Evolutionary conservation across 768 basidiomycete species (phyloP).

Genomic region (Psilocybe tampanensis): DNA sequence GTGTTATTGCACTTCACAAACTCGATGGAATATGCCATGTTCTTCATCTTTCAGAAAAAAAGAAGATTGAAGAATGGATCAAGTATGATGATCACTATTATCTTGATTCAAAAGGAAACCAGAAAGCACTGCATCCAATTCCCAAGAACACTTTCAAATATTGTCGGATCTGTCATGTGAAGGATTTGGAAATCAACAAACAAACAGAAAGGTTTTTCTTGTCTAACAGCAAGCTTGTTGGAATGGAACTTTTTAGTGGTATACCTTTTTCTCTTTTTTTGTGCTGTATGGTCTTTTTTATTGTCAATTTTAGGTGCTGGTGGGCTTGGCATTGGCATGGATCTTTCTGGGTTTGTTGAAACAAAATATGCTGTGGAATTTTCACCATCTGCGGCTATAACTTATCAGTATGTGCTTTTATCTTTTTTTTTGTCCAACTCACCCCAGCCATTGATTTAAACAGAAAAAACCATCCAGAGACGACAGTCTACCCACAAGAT

Average conservation of each 20-base stretch:
- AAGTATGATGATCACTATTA: slow-evolving; percentile 62
- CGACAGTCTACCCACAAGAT: slow-evolving; percentile 66
- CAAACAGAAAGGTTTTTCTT: slow-evolving; percentile 31
- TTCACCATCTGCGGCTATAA: slow-evolving; percentile 61
- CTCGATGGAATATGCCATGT: slow-evolving; percentile 63
- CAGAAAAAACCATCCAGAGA: slow-evolving; percentile 64
- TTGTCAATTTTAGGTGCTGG: slow-evolving; percentile 59
- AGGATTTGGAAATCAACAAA: slow-evolving; percentile 31
- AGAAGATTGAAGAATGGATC: slow-evolving; percentile 49
- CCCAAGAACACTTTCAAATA: slow-evolving; percentile 26
- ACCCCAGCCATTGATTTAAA: slow-evolving; percentile 3
- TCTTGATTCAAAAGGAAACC: slow-evolving; percentile 36
- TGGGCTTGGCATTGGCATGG: slow-evolving; percentile 70
- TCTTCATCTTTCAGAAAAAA: slow-evolving; percentile 31
- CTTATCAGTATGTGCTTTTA: slow-evolving; percentile 51
- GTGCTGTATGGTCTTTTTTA: neutral
- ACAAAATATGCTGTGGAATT: slow-evolving; percentile 74
- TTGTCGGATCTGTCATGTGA: slow-evolving; percentile 43
- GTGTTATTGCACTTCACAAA: slow-evolving; percentile 32
- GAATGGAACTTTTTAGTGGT: slow-evolving; percentile 75
- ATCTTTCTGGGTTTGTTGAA: slow-evolving; percentile 60
- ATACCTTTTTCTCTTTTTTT: slow-evolving; percentile 12
- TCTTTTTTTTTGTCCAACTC: neutral
- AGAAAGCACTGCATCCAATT: slow-evolving; percentile 21
- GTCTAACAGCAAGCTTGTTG: slow-evolving; percentile 49